Evolutionary conservation across 768 basidiomycete genomes (phyloP).

Genomic region (Cystobasidium tubakii): DNA sequence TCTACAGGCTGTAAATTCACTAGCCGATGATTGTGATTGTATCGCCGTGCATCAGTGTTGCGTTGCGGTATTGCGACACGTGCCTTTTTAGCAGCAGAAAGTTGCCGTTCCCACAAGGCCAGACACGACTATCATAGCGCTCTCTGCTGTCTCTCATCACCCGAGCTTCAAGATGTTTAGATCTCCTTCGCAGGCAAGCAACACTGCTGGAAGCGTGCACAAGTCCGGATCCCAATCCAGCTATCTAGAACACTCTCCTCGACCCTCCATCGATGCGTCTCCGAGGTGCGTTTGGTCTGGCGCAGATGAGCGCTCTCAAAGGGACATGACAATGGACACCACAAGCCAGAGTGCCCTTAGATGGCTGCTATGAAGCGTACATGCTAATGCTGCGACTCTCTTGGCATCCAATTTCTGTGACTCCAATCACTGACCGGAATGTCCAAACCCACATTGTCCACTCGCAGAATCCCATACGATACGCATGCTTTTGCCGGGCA

Average conservation of each 20-base stretch:
- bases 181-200: neutral
- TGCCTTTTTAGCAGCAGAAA: too few species aligned
- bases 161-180: neutral
- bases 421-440: neutral
- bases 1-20: too few species aligned
- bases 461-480: conserved; percentile 33
- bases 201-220: neutral
- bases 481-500: conserved; percentile 33
- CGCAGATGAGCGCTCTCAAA: neutral
- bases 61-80: too few species aligned
- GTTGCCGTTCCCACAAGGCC: neutral
- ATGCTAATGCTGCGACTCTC: too few species aligned
- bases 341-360: too few species aligned
- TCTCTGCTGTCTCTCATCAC: neutral
- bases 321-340: too few species aligned
- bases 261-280: neutral
- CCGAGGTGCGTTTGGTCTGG: neutral
- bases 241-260: neutral
- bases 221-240: conserved; percentile 1
- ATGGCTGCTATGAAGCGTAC: too few species aligned
- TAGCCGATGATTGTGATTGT: too few species aligned
- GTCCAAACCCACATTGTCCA: neutral
- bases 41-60: too few species aligned
- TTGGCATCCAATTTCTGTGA: too few species aligned
- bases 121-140: too few species aligned